A percentile compares a stretch with the other conserved stretches of the same genome.
Conservation (phyloP, 2,329 filamentous ascomycete species). For the Orbilia brochopaga region DNA sequence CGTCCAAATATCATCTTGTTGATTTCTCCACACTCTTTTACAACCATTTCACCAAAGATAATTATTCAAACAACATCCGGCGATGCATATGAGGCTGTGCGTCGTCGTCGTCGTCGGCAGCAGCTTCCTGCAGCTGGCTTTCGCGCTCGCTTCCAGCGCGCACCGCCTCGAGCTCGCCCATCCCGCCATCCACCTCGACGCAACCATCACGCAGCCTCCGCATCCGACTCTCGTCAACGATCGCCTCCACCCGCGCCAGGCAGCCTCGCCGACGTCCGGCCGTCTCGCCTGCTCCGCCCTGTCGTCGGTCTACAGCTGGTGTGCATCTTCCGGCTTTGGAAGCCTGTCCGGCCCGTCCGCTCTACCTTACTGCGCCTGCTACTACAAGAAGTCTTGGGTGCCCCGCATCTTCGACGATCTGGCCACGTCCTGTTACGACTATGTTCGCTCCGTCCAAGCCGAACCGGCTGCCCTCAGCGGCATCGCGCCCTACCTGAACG, state of each 20-base stretch:
- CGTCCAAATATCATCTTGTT: too few species aligned
- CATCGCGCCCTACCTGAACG: conserved; percentile 38
- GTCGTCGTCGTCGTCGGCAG: background rate
- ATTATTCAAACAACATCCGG: too few species aligned
- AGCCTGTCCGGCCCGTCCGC: conserved; percentile 38
- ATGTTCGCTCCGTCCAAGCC: conserved; percentile 31
- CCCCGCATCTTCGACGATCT: conserved; percentile 39
- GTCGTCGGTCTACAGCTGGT: conserved; percentile 49
- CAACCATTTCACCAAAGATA: background rate
- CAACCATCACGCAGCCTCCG: conserved; percentile 38
- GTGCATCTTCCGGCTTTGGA: conserved; percentile 31
- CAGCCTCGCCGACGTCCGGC: conserved; percentile 19
- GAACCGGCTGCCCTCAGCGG: conserved; percentile 11
- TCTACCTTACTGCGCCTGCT: conserved; percentile 44
- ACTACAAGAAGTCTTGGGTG: conserved; percentile 32
- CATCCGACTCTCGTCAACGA: conserved; percentile 32
- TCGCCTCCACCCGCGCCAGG: conserved; percentile 36
- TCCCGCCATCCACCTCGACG: conserved; percentile 19
- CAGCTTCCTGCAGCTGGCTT: background rate
- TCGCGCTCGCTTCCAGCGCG: background rate
- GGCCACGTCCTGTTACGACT: conserved; percentile 45
- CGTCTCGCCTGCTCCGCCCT: conserved; percentile 48
- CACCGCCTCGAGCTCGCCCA: conserved; percentile 4
- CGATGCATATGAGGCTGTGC: too few species aligned
- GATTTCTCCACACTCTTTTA: background rate